These are phyloP conservation scores for Talaromyces rugulosus DNA, from an alignment of 2,329 filamentous ascomycete genomes.

Conservation along the genomic window DNA sequence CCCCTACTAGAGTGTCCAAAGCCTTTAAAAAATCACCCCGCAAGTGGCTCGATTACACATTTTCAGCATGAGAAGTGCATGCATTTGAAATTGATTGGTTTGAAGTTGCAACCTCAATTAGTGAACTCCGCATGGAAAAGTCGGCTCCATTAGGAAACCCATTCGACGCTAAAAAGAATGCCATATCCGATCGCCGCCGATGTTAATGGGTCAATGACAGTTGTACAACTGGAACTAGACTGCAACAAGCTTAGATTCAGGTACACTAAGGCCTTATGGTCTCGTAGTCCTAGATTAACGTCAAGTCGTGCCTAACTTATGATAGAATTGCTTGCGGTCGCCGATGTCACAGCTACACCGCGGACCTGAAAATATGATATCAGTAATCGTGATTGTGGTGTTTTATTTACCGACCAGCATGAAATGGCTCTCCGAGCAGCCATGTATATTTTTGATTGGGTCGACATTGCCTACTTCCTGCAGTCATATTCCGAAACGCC, in stretches of 20 bases:
- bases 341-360: neutral
- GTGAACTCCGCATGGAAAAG: neutral
- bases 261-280: neutral
- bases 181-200: neutral
- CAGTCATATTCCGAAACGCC: neutral
- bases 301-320: neutral
- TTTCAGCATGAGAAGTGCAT: neutral
- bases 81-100: neutral
- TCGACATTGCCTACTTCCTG: neutral
- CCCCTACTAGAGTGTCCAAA: neutral
- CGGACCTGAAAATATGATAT: neutral
- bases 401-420: neutral
- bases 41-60: neutral
- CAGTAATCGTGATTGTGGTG: too few species aligned
- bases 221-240: too few species aligned
- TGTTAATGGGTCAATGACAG: neutral
- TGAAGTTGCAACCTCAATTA: neutral
- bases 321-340: neutral
- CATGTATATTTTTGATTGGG: too few species aligned
- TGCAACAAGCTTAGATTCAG: neutral
- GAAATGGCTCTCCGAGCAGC: too few species aligned
- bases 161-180: neutral
- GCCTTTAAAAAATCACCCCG: neutral
- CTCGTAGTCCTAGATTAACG: neutral
- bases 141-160: neutral